These are phyloP conservation scores for Hypoxylon trugodes DNA, from an alignment of 495 filamentous ascomycete species.

Conservation along the genomic window DNA sequence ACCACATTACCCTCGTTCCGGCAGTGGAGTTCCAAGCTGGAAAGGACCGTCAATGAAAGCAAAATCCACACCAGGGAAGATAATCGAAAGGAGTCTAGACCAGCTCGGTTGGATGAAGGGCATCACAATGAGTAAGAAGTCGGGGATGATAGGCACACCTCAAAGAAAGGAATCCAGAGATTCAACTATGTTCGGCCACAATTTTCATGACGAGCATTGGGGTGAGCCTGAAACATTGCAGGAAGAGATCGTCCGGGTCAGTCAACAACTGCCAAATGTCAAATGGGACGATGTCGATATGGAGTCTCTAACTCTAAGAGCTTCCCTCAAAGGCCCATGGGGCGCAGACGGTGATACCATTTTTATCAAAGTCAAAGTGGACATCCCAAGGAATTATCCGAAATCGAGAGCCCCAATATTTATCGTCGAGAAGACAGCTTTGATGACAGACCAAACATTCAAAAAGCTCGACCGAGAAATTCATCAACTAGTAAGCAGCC, in stretches of 20 bases:
- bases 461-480: slow-evolving; percentile 72
- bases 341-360: slow-evolving; percentile 72
- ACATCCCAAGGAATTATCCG: slow-evolving; percentile 83
- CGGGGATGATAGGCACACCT: slow-evolving; percentile 45
- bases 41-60: slow-evolving; percentile 70
- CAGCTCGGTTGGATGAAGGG: slow-evolving; percentile 94
- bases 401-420: slow-evolving; percentile 71
- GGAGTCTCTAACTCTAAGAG: slow-evolving; percentile 71
- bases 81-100: slow-evolving; percentile 64
- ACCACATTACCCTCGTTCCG: slow-evolving; percentile 49
- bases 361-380: slow-evolving; percentile 80
- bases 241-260: slow-evolving; percentile 87
- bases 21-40: slow-evolving; percentile 48
- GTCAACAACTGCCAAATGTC: slow-evolving; percentile 83
- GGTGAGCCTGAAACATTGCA: slow-evolving; percentile 81
- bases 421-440: slow-evolving; percentile 77
- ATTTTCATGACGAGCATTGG: slow-evolving; percentile 65
- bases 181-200: slow-evolving; percentile 54
- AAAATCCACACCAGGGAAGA: slow-evolving; percentile 62
- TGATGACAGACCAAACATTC: slow-evolving; percentile 74
- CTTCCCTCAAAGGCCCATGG: slow-evolving; percentile 91
- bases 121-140: slow-evolving; percentile 78
- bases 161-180: slow-evolving; percentile 51
- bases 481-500: slow-evolving; percentile 72
- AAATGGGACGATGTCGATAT: slow-evolving; percentile 88